Evolutionary conservation across 208 protist genomes (phyloP), one percentile per base, ranked within the genome.

Genomic region (Trypanosoma boissoni): DNA sequence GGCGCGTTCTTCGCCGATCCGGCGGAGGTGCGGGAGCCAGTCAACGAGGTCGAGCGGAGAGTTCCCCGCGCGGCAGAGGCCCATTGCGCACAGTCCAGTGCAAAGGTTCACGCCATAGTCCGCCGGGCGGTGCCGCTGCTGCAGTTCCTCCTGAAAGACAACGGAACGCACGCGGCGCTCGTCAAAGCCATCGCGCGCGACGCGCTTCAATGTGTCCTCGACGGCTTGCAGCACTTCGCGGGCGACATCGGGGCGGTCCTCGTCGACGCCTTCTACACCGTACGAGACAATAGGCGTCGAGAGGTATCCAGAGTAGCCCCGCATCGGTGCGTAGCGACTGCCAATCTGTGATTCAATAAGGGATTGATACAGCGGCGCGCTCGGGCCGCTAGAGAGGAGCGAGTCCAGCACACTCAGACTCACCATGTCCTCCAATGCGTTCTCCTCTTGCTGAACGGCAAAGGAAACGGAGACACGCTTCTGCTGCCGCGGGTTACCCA

Each of bases 261-360:
- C 81, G 43, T 94, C 79, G 42, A 94, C 86, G 23, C 91, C 91
- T 2, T 88, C 76, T 1, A 96, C 88, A 50, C 91, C 91, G 68
- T 94, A 94, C n/a, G 78, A 86, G 36, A 95, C 69, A 62, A 93
- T 74, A 4, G 87, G 83, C 1, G 83, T 84, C 43, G 80, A 92
- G 20, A 94, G 75, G 69, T 86, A 91, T 63, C 76, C 83, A 29
- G 77, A 73, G 61, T 95, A 95, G 12, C 91, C 91, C 21, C 77
- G 68, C 82, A 92, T 91, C 20, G 86, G 83, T 8, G 76, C 62
- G 72, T 87, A 96, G 57, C 88, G 74, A 57, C 74, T 86, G 34
- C 88, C 91, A 51, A 96, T 83, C 36, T 93, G 79, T 36, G 88
- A 86, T 68, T 93, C 88, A 37, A 96, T 87, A 46, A 96, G 82